Evolutionary conservation across 192 early-diverging fungal species (phyloP).

Genomic region (Podila clonocystis): DNA sequence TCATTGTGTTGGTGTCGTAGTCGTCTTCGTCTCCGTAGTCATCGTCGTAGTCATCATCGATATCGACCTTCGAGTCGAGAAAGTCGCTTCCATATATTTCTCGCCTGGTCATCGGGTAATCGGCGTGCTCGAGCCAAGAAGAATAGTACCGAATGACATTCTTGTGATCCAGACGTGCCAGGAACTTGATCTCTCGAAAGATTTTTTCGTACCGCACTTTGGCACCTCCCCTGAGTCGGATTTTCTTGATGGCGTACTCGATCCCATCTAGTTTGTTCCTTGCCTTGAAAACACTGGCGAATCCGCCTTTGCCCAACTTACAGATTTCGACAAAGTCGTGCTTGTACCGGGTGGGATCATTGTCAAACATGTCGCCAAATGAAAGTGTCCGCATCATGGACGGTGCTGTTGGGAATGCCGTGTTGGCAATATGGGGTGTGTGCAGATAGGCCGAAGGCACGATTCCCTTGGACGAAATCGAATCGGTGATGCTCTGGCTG

Average conservation of each 20-base stretch:
- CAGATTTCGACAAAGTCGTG: slow-evolving; percentile 86
- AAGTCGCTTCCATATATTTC: slow-evolving; percentile 15
- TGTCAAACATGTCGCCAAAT: slow-evolving; percentile 64
- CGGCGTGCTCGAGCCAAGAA: slow-evolving; percentile 87
- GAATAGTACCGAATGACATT: slow-evolving; percentile 95
- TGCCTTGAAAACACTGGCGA: slow-evolving; percentile 87
- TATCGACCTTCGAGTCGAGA: slow-evolving; percentile 43
- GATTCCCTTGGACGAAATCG: slow-evolving; percentile 13
- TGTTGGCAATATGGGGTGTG: not conserved
- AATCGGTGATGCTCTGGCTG: slow-evolving; percentile 11
- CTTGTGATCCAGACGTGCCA: slow-evolving; percentile 84
- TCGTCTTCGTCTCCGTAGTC: slow-evolving; percentile 38
- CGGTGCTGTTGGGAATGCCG: slow-evolving; percentile 2
- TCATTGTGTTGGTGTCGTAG: slow-evolving; percentile 25
- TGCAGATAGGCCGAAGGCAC: slow-evolving; percentile 19
- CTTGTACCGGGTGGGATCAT: slow-evolving; percentile 74
- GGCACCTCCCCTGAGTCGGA: slow-evolving; percentile 66
- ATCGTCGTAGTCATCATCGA: slow-evolving; percentile 41
- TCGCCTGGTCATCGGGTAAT: slow-evolving; percentile 34
- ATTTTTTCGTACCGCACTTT: slow-evolving; percentile 74
- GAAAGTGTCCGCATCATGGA: slow-evolving; percentile 44
- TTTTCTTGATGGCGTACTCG: slow-evolving; percentile 92
- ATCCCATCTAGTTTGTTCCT: slow-evolving; percentile 89
- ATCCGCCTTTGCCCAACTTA: slow-evolving; percentile 90
- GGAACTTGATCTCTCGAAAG: slow-evolving; percentile 90